These are phyloP conservation scores for Rhynchosporium agropyri DNA, from an alignment of 2,329 filamentous ascomycete genomes.

Conservation along the genomic window DNA sequence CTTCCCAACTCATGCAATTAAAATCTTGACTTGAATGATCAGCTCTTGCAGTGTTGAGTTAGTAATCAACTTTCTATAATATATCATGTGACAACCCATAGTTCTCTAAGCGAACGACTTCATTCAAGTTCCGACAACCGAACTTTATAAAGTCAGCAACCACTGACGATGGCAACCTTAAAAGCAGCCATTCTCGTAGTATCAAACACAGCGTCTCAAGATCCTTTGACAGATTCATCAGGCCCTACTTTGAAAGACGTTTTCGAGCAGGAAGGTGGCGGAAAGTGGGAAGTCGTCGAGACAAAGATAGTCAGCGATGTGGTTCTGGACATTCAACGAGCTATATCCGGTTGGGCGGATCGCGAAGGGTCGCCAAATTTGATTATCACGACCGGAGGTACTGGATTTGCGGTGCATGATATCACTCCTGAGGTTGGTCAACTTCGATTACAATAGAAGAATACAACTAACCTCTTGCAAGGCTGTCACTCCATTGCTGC, in stretches of 20 bases:
- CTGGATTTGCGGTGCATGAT: conserved; percentile 85
- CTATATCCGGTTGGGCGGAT: conserved; percentile 76
- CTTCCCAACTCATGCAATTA: too few relatives aligned
- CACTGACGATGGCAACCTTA: conserved; percentile 50
- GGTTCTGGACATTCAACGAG: conserved; percentile 71
- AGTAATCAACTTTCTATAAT: too few relatives aligned
- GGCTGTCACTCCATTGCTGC: conserved; percentile 77
- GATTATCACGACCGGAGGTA: conserved; percentile 87
- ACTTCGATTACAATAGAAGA: conserved; percentile 4
- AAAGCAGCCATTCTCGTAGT: conserved; percentile 81
- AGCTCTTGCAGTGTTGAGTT: too few relatives aligned
- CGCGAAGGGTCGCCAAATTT: conserved; percentile 66
- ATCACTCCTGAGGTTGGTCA: conserved; percentile 78
- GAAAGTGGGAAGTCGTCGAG: conserved; percentile 70
- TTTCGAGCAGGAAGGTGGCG: conserved; percentile 66
- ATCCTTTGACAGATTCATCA: conserved; percentile 78
- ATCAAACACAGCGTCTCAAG: conserved; percentile 83
- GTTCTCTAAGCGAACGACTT: too few relatives aligned
- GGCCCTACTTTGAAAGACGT: conserved; percentile 67
- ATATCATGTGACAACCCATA: too few relatives aligned
- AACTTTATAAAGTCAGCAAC: too few relatives aligned
- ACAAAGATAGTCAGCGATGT: conserved; percentile 81
- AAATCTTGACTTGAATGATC: too few relatives aligned
- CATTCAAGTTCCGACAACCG: too few relatives aligned
- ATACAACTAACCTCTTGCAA: conserved; percentile 43